phyloP scores from a whole-genome alignment of 305 asterid genomes.

The Fraxinus latifolia region DNA sequence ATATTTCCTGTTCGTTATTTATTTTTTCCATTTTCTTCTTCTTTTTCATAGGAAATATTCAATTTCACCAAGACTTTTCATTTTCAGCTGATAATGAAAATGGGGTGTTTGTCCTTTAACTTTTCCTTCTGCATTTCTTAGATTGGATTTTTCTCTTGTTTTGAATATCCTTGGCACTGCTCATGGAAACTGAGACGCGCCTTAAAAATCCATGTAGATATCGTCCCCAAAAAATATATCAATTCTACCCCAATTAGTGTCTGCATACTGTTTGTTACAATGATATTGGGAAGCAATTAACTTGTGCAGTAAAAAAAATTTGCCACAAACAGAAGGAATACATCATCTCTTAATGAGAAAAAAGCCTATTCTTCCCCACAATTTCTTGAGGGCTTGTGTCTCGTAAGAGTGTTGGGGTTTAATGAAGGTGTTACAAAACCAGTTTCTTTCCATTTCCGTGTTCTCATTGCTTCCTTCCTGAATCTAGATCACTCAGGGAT shows the following conservation, averaged over 20 bases:
- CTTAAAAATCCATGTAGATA: not conserved
- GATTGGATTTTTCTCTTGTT: slow-evolving; percentile 26
- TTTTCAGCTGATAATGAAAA: slow-evolving; percentile 19
- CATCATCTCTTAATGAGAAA: not conserved
- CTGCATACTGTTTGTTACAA: not conserved
- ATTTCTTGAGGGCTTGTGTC: not conserved
- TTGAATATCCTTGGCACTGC: slow-evolving; percentile 21
- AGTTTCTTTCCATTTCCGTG: not conserved
- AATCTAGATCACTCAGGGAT: not conserved
- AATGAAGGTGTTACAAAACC: not conserved
- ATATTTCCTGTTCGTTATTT: not conserved
- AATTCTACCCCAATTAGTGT: not conserved
- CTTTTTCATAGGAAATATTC: slow-evolving; percentile 15
- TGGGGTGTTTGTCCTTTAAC: slow-evolving; percentile 33
- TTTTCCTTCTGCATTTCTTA: slow-evolving; percentile 18
- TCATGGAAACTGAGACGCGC: not conserved
- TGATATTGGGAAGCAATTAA: not conserved
- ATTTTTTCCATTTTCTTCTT: not conserved
- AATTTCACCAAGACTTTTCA: slow-evolving; percentile 1
- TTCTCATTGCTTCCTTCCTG: not conserved
- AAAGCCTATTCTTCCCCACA: not conserved
- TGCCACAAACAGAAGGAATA: not conserved
- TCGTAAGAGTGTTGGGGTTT: not conserved
- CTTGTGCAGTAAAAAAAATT: not conserved
- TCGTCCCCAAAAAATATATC: not conserved